Conservation (phyloP, 2,329 filamentous ascomycete genomes). For the Intubia oerlemansii region DNA sequence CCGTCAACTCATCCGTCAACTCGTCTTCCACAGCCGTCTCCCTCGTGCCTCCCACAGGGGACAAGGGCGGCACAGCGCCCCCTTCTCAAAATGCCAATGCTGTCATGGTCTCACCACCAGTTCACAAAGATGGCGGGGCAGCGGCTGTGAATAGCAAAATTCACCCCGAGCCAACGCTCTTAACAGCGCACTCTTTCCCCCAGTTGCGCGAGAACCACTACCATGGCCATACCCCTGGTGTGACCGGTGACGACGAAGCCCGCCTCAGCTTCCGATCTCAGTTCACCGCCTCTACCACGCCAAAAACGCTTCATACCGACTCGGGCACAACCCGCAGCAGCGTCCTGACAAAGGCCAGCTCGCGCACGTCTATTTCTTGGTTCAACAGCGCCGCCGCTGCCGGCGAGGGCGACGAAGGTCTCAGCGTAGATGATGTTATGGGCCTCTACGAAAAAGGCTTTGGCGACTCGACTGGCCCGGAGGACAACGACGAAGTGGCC, state of each 20-base stretch:
- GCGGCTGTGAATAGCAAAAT: neutral
- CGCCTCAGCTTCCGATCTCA: constrained; percentile 36
- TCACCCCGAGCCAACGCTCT: too few species aligned
- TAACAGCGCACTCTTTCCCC: too few species aligned
- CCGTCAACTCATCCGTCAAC: too few species aligned
- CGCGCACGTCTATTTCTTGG: constrained; percentile 35
- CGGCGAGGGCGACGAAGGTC: constrained; percentile 28
- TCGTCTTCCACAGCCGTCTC: too few species aligned
- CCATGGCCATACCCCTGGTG: neutral
- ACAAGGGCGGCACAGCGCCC: too few species aligned
- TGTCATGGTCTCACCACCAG: neutral
- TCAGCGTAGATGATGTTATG: constrained; percentile 47
- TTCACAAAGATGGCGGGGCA: constrained; percentile 5
- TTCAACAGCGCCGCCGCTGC: constrained; percentile 16
- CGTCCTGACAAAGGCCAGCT: constrained; percentile 59
- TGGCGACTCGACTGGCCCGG: constrained; percentile 24
- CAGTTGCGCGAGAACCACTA: neutral
- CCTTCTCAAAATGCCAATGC: constrained; percentile 8
- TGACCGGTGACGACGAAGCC: constrained; percentile 26
- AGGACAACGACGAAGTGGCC: constrained; percentile 16
- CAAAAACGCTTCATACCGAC: constrained; percentile 25
- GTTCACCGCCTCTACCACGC: constrained; percentile 28
- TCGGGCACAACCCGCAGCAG: constrained; percentile 65
- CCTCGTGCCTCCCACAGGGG: too few species aligned
- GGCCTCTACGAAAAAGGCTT: constrained; percentile 48